Percentiles rank a stretch among this genome's conserved stretches.
Conservation (phyloP, 2,329 filamentous ascomycete genomes). For the Fusarium protoensiforme region DNA sequence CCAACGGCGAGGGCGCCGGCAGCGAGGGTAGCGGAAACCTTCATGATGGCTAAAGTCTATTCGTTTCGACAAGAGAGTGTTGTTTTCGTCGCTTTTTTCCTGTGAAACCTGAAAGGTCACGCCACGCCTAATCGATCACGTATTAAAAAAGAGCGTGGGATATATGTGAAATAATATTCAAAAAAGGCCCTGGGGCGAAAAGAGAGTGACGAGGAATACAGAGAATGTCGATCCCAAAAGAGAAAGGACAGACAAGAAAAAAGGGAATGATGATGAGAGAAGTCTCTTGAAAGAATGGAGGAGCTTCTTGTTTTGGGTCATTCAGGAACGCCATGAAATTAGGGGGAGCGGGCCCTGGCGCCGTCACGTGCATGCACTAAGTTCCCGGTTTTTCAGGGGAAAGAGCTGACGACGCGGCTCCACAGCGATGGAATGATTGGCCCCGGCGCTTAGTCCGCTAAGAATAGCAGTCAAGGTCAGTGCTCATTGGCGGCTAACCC, state of each 20-base stretch:
- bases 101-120: constrained; percentile 31
- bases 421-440: constrained; percentile 30
- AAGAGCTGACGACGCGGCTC: constrained; percentile 32
- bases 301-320: constrained; percentile 27
- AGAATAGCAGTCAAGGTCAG: constrained; percentile 34
- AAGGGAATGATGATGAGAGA: constrained; percentile 23
- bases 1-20: constrained; percentile 54
- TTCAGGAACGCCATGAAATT: constrained; percentile 39
- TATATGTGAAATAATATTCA: constrained; percentile 22
- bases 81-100: constrained; percentile 13
- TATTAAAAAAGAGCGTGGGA: constrained; percentile 34
- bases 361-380: constrained; percentile 36
- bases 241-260: constrained; percentile 25
- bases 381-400: constrained; percentile 41
- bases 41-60: constrained; percentile 51
- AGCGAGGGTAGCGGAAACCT: constrained; percentile 51
- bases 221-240: constrained; percentile 33
- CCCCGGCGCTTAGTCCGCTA: constrained; percentile 19
- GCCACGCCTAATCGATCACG: constrained; percentile 19
- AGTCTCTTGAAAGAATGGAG: constrained; percentile 22
- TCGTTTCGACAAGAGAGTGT: constrained; percentile 13
- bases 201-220: constrained; percentile 40
- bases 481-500: constrained; percentile 30
- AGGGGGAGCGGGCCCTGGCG: constrained; percentile 30
- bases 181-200: constrained; percentile 32